phyloP scores from a whole-genome alignment of 805 yeast species.

The Saturnispora diversa region DNA sequence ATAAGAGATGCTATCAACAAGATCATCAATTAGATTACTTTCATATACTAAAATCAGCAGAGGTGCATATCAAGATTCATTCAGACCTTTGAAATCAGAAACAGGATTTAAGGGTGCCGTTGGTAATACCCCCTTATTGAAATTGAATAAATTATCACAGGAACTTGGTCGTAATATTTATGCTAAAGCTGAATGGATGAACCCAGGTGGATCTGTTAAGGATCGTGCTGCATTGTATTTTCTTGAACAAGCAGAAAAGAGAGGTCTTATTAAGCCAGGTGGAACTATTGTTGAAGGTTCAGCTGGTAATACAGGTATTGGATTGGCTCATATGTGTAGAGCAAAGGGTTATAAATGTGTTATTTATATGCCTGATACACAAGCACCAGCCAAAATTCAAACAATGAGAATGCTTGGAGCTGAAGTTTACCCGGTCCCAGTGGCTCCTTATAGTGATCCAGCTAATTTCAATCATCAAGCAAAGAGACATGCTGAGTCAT shows the following conservation, averaged over 20 bases:
- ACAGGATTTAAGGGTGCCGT: conserved; percentile 74
- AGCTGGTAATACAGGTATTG: conserved; percentile 95
- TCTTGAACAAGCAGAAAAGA: conserved; percentile 67
- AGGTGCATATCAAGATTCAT: conserved; percentile 32
- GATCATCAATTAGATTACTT: conserved; percentile 14
- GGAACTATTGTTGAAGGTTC: conserved; percentile 91
- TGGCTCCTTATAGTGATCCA: conserved; percentile 75
- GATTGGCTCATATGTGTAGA: conserved; percentile 75
- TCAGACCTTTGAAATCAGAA: conserved; percentile 57
- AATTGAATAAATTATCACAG: conserved; percentile 47
- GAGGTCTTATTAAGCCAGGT: conserved; percentile 59
- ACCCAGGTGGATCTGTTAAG: conserved; percentile 90
- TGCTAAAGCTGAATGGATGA: conserved; percentile 88
- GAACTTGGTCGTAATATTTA: conserved; percentile 65
- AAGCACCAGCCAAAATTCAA: conserved; percentile 71
- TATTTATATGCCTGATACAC: conserved; percentile 89
- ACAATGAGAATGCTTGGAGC: conserved; percentile 73
- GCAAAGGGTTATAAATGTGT: conserved; percentile 79
- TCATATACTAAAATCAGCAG: conserved; percentile 12
- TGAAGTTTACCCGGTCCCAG: conserved; percentile 85
- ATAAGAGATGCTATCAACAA: neutral
- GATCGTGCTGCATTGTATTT: conserved; percentile 83
- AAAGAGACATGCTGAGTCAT: conserved; percentile 66
- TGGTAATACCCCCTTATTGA: conserved; percentile 86
- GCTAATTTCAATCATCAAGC: conserved; percentile 85